Conservation (phyloP, 768 basidiomycete species). For the Tephrocybe sp. region DNA sequence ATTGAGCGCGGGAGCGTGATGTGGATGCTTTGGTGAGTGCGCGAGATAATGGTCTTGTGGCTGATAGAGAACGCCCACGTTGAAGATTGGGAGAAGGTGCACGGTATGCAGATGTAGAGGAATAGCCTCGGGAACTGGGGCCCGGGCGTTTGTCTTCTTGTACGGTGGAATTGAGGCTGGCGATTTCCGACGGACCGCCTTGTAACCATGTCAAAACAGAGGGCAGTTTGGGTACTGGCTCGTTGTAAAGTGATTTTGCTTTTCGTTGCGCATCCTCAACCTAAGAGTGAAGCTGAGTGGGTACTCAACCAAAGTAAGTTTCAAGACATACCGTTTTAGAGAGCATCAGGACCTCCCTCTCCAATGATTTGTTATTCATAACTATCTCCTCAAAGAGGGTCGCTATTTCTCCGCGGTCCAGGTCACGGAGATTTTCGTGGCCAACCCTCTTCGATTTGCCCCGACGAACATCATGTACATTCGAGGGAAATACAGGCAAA, state of each 20-base stretch:
- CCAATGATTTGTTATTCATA: slow-evolving; percentile 33
- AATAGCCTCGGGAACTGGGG: neutral
- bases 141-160: neutral
- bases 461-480: neutral
- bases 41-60: neutral
- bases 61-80: neutral
- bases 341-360: slow-evolving; percentile 32
- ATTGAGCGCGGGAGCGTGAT: neutral
- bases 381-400: slow-evolving; percentile 27
- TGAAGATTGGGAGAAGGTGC: neutral
- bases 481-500: neutral
- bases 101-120: neutral
- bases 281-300: neutral
- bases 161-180: neutral
- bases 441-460: neutral
- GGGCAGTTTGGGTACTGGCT: neutral
- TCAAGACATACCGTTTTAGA: slow-evolving; percentile 22
- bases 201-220: neutral
- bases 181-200: neutral
- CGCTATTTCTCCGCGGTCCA: slow-evolving; percentile 26
- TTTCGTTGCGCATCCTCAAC: slow-evolving; percentile 9
- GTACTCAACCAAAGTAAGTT: neutral
- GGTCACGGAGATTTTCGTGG: neutral
- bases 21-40: neutral
- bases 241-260: neutral